Evolutionary conservation across 805 yeast species (phyloP).

Genomic region (Ogataea salicorniae): DNA sequence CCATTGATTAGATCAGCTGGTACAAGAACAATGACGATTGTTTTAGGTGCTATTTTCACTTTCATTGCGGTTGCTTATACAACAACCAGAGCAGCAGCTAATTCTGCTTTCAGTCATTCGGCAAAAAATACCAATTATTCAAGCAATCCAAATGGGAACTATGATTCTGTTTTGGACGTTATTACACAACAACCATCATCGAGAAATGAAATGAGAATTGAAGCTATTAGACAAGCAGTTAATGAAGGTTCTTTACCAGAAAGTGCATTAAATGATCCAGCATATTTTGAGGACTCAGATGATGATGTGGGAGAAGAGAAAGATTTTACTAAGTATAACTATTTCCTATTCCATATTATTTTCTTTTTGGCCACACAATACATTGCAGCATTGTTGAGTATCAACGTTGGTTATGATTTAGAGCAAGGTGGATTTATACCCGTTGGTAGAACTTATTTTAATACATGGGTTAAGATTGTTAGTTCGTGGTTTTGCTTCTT

Average conservation of each 20-base stretch:
- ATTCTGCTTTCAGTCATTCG: slow-evolving; percentile 52
- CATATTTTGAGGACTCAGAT: slow-evolving; percentile 48
- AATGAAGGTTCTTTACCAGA: slow-evolving; percentile 93
- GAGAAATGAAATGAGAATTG: slow-evolving; percentile 71
- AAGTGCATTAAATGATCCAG: slow-evolving; percentile 74
- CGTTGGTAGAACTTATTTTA: slow-evolving; percentile 93
- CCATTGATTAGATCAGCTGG: slow-evolving; percentile 87
- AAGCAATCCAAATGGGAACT: slow-evolving; percentile 26
- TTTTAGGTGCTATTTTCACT: slow-evolving; percentile 89
- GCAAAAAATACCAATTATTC: slow-evolving; percentile 9
- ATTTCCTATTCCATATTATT: slow-evolving; percentile 81
- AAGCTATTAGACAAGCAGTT: slow-evolving; percentile 91
- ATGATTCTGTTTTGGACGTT: slow-evolving; percentile 38
- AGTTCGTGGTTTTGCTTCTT: slow-evolving; percentile 89
- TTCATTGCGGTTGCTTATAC: slow-evolving; percentile 95
- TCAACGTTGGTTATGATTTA: slow-evolving; percentile 80
- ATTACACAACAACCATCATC: slow-evolving; percentile 44
- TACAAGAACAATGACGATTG: slow-evolving; percentile 81
- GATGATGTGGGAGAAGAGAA: slow-evolving; percentile 54
- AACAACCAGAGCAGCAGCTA: slow-evolving; percentile 93
- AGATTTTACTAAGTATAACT: slow-evolving; percentile 69
- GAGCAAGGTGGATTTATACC: slow-evolving; percentile 90
- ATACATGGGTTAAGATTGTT: slow-evolving; percentile 89
- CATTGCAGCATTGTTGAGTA: slow-evolving; percentile 88
- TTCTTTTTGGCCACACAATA: slow-evolving; percentile 96